Percentiles rank a stretch among this genome's conserved stretches.
Evolutionary conservation across 208 protist genomes (phyloP).

Genomic region (Acanthamoeba lenticulata): DNA sequence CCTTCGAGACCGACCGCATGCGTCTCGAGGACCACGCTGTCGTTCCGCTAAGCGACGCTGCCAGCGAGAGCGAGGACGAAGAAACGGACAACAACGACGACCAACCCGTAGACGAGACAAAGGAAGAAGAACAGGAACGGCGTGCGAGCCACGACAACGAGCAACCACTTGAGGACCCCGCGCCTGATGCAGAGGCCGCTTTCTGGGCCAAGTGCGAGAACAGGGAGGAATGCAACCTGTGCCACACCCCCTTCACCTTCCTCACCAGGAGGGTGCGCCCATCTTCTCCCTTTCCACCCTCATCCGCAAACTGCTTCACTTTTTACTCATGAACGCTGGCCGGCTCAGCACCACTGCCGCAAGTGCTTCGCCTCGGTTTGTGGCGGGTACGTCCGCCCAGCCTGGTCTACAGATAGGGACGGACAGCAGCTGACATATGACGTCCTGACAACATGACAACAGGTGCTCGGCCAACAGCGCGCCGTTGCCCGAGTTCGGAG

Average conservation of each 20-base stretch:
- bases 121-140: too few species aligned
- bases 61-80: neutral
- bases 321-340: neutral
- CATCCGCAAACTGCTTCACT: neutral
- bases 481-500: neutral
- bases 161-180: too few species aligned
- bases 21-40: neutral
- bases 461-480: conserved; percentile 7
- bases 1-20: neutral
- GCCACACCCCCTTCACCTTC: neutral
- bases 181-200: neutral
- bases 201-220: conserved; percentile 45
- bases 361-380: conserved; percentile 17
- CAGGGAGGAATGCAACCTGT: conserved; percentile 34
- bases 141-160: too few species aligned
- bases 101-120: neutral
- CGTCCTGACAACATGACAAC: neutral
- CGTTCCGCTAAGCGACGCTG: neutral
- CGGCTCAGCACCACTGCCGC: conserved; percentile 13
- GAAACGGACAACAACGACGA: neutral
- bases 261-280: conserved; percentile 2
- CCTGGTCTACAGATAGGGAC: neutral
- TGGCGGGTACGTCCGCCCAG: neutral
- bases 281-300: neutral
- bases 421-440: too few species aligned